Evolutionary conservation across 2,329 filamentous ascomycete genomes (phyloP).

Genomic region (Penicillium sp.): DNA sequence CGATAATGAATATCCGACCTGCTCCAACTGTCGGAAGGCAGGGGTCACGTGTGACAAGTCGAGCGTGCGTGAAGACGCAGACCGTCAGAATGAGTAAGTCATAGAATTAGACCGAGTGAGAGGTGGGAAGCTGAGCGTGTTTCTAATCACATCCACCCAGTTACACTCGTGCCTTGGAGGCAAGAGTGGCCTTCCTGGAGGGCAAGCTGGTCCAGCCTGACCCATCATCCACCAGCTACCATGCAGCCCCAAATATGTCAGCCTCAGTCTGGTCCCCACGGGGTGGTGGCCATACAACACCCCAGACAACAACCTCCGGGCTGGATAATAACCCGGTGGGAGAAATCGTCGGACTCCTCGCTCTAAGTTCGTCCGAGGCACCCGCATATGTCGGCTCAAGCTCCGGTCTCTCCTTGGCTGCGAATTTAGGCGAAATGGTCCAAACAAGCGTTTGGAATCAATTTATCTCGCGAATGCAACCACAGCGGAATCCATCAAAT

Average conservation of each 20-base stretch:
- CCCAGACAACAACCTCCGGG: conserved; percentile 23
- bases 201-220: conserved; percentile 29
- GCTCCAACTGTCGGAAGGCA: conserved; percentile 51
- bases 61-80: conserved; percentile 44
- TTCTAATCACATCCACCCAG: conserved; percentile 27
- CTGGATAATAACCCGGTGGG: conserved; percentile 41
- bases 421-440: conserved; percentile 58
- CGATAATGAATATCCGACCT: conserved; percentile 50
- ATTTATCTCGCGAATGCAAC: conserved; percentile 41
- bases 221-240: conserved; percentile 13
- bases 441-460: conserved; percentile 61
- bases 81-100: conserved; percentile 40
- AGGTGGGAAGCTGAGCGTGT: background rate
- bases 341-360: conserved; percentile 56
- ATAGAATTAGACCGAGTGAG: background rate
- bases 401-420: conserved; percentile 54
- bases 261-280: conserved; percentile 31
- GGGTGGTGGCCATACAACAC: conserved; percentile 19
- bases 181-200: conserved; percentile 50
- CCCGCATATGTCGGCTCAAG: conserved; percentile 56
- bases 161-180: conserved; percentile 50
- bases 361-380: conserved; percentile 50
- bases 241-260: conserved; percentile 17
- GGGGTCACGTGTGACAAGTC: conserved; percentile 49
- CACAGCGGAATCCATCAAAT: conserved; percentile 8